A percentile compares a stretch with the other conserved stretches of the same genome.
Conservation (phyloP, 2,329 filamentous ascomycete species). For the Colletotrichum sp. region DNA sequence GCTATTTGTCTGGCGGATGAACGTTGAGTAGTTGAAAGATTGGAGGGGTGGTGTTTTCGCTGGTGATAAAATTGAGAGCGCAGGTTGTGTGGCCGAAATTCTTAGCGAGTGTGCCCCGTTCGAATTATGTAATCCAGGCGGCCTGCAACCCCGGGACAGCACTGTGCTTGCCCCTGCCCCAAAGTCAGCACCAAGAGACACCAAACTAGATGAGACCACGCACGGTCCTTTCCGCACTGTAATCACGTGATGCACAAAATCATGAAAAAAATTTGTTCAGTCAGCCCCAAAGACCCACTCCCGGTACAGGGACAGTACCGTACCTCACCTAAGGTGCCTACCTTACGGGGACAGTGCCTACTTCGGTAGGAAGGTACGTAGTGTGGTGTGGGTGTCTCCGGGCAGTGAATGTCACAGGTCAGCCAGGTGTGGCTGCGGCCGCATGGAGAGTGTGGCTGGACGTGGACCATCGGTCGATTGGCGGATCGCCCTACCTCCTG, state of each 20-base stretch:
- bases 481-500: too few relatives aligned
- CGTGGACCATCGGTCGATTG: not conserved
- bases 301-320: too few relatives aligned
- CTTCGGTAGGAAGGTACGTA: not conserved
- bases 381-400: too few relatives aligned
- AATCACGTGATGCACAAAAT: not conserved
- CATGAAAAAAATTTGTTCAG: not conserved
- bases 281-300: not conserved
- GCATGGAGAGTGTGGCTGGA: not conserved
- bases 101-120: conserved; percentile 22
- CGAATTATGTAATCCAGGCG: conserved; percentile 12
- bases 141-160: not conserved
- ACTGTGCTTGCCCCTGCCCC: conserved; percentile 4
- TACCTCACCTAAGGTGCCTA: too few relatives aligned
- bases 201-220: not conserved
- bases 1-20: conserved; percentile 50
- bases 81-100: conserved; percentile 31
- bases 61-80: conserved; percentile 33
- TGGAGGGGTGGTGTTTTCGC: conserved; percentile 41
- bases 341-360: too few relatives aligned
- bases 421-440: not conserved
- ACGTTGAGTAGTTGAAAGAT: conserved; percentile 47
- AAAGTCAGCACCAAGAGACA: not conserved
- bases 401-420: not conserved
- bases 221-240: not conserved